Percentiles rank a stretch among this genome's conserved stretches.
Conservation (phyloP, 768 basidiomycete species). For the Leccinellum albellum region DNA sequence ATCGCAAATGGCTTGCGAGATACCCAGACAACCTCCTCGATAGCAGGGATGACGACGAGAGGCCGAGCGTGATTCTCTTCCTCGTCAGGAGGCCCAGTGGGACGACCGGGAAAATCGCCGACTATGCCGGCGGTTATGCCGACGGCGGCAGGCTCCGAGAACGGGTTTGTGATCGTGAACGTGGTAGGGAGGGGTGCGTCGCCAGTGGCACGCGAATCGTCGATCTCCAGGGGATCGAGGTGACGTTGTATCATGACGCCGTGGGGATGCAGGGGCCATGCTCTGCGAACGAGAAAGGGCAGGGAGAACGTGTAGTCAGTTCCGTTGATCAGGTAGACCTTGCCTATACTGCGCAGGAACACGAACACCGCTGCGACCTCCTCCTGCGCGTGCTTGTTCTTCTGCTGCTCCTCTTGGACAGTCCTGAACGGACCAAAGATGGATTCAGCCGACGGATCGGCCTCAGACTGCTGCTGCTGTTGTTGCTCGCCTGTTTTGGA, state of each 20-base stretch:
- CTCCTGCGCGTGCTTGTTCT: slow-evolving; percentile 33
- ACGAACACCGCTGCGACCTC: slow-evolving; percentile 65
- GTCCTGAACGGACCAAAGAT: slow-evolving; percentile 44
- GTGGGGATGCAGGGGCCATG: slow-evolving; percentile 75
- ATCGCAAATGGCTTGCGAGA: slow-evolving; percentile 42
- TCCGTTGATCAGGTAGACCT: slow-evolving; percentile 68
- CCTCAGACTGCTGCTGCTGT: not conserved
- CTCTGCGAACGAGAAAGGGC: slow-evolving; percentile 75
- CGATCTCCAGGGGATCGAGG: slow-evolving; percentile 61
- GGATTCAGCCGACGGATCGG: slow-evolving; percentile 18
- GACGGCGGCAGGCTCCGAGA: slow-evolving; percentile 69
- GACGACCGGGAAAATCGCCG: slow-evolving; percentile 36
- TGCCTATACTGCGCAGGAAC: slow-evolving; percentile 71
- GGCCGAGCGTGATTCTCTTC: slow-evolving; percentile 49
- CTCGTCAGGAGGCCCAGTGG: slow-evolving; percentile 48
- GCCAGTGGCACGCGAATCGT: slow-evolving; percentile 62
- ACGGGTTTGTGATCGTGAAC: slow-evolving; percentile 74
- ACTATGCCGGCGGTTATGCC: slow-evolving; percentile 63
- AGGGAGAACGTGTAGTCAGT: slow-evolving; percentile 73
- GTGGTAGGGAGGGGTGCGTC: slow-evolving; percentile 74
- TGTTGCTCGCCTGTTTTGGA: slow-evolving; percentile 16
- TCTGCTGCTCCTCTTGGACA: slow-evolving; percentile 37
- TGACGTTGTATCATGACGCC: slow-evolving; percentile 78
- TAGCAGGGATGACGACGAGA: slow-evolving; percentile 53
- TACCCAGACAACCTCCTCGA: slow-evolving; percentile 64